Evolutionary conservation across 164 flowering plant genomes (phyloP), one percentile per base, ranked within the genome.

Genomic region (Magnolia changhungtana): DNA sequence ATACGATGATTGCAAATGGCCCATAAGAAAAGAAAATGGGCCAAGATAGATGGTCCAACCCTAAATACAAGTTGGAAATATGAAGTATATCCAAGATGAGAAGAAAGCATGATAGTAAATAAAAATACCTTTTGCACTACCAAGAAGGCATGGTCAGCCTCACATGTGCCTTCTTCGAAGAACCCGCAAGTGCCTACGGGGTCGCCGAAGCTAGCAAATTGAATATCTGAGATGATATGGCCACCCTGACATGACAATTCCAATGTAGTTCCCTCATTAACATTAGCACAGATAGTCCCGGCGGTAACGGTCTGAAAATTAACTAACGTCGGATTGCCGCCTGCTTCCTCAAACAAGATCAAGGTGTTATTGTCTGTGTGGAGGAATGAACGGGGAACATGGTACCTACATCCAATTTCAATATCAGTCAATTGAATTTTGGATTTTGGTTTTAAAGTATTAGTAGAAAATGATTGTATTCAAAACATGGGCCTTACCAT

Each of bases 271-370:
- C 80, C 79, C 63, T 88, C 87, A 1, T 81, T 64, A 3, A 85
- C 89, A 71, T 75, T 80, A 0, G 75, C 89, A 20, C 92, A 91
- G 1, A 81, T 81, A 1, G 76, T 67, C 1, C 88, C 91, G 1
- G 78, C 79, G 0, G 78, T 67, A 6, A 86, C 77, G 0, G 89
- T 88, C 21, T 86, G 82, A 79, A 92, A 85, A 23, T 76, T 84
- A 8, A 89, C 91, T 0, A 68, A 71, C 0, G 78, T 66, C 0
- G 93, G 97, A 37, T 83, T 81, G 0, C 94, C 97, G 0, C 93
- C 94, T 2, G 87, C 50, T 71, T 92, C 97, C 59, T 92, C 93
- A 31, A 89, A 90, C 71, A 90, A 71, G 1, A 88, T 83, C 67
- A 92, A 69, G 5, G 84, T 83, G 78, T 90, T 92, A 0, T 2